Evolutionary conservation across 306 rosid genomes (phyloP).

Genomic region (Fagus sylvatica): DNA sequence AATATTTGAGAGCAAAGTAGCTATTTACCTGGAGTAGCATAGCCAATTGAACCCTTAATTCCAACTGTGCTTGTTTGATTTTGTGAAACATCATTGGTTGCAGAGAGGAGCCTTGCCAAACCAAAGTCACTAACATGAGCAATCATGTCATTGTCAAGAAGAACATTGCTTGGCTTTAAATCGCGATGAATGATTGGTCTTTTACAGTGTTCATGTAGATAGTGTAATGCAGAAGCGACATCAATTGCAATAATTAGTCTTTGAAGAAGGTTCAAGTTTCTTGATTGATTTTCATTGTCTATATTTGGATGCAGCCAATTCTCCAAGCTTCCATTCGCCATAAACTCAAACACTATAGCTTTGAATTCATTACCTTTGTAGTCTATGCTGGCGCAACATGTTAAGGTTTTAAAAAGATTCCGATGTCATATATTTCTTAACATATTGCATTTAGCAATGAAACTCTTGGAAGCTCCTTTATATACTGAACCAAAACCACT

Average conservation of each 20-base stretch:
- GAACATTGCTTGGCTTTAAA: slow-evolving; percentile 25
- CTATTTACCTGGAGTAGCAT: slow-evolving; percentile 19
- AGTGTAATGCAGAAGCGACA: slow-evolving; percentile 18
- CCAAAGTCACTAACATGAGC: slow-evolving; percentile 35
- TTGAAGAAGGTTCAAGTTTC: slow-evolving; percentile 7
- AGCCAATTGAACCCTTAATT: slow-evolving; percentile 19
- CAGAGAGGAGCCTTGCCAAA: slow-evolving; percentile 22
- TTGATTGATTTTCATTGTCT: not conserved
- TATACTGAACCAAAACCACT: slow-evolving; percentile 28
- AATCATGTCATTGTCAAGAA: slow-evolving; percentile 20
- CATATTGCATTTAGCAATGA: slow-evolving; percentile 18
- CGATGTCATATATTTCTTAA: slow-evolving; percentile 25
- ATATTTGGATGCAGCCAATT: slow-evolving; percentile 18
- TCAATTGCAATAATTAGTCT: slow-evolving; percentile 27
- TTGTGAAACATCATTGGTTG: not conserved
- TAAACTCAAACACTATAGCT: slow-evolving; percentile 32
- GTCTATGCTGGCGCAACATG: slow-evolving; percentile 29
- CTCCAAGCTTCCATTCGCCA: slow-evolving; percentile 39
- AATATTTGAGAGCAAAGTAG: too few relatives aligned
- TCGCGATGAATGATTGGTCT: slow-evolving; percentile 16
- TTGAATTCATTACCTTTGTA: slow-evolving; percentile 35
- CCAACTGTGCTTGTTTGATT: slow-evolving; percentile 23
- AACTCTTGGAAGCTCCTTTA: slow-evolving; percentile 33
- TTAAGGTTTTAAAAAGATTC: slow-evolving; percentile 28
- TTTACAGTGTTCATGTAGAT: slow-evolving; percentile 20